These are phyloP conservation scores for Daldinia eschscholtzii DNA, from an alignment of 2,329 filamentous ascomycete species.

Conservation along the genomic window DNA sequence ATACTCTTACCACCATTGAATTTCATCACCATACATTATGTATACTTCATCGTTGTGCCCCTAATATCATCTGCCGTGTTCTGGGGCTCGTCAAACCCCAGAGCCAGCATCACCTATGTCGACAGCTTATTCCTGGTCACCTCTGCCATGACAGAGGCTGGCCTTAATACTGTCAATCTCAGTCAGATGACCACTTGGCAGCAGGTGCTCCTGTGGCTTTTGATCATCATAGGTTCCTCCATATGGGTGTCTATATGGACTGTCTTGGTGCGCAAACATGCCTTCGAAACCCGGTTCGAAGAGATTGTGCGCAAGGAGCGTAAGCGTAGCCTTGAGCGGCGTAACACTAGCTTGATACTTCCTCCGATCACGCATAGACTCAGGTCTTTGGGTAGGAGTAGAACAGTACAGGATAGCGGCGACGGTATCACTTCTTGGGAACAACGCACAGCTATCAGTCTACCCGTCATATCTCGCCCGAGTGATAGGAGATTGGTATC, in stretches of 20 bases:
- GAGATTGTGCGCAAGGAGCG: constrained; percentile 62
- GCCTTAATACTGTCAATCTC: constrained; percentile 71
- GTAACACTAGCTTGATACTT: constrained; percentile 48
- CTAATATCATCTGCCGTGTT: constrained; percentile 71
- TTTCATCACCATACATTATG: constrained; percentile 74
- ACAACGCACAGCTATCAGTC: constrained; percentile 7
- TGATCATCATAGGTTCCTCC: constrained; percentile 73
- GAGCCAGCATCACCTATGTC: constrained; percentile 67
- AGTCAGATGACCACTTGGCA: constrained; percentile 74
- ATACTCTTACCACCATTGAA: constrained; percentile 61
- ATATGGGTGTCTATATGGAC: constrained; percentile 75
- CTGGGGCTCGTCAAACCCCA: constrained; percentile 66
- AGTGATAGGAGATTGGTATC: constrained; percentile 41
- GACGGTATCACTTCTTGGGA: constrained; percentile 15
- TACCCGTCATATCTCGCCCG: constrained; percentile 44
- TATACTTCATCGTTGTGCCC: constrained; percentile 71
- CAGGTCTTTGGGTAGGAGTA: constrained; percentile 42
- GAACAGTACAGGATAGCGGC: constrained; percentile 22
- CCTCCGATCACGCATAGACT: constrained; percentile 48
- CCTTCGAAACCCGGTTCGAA: constrained; percentile 72
- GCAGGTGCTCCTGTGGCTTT: constrained; percentile 71
- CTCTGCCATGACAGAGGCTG: constrained; percentile 75
- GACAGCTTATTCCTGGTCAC: constrained; percentile 74
- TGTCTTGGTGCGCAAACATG: constrained; percentile 69
- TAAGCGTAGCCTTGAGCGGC: constrained; percentile 50